Base-by-base conservation (phyloP, 2,329 filamentous ascomycete genomes). In the Diaporthe sp. region DNA sequence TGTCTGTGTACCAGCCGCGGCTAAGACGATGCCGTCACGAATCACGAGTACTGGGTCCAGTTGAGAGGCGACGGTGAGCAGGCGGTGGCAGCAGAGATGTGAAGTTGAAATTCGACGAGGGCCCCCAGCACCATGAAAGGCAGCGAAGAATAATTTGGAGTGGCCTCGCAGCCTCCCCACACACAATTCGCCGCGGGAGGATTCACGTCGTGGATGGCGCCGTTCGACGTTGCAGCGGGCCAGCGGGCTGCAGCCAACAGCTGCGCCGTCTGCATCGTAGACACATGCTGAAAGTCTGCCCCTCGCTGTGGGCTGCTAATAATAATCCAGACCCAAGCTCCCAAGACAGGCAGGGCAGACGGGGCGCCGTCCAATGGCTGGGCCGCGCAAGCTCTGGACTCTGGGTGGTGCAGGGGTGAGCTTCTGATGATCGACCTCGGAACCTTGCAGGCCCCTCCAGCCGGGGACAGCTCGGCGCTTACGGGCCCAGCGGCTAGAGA, bases 381-480 rank as follows among this genome's bases (percentile, higher is more conserved):
- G 15, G 22, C 25, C 58, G 42, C 58, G 9, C 38, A 30, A 9
- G 60, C 60, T 47, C 60, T 45, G 40, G 60, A 17, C 60, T 25
- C 61, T 69, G 50, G 60, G 50, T 33, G 54, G 25, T 72, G 55
- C 75, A 76, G 68, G 74, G 74, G 72, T 74, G 60, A 68, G 28
- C 40, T 60, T 40, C 40, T 67, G 25, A 42, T 58, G 55, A 52
- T 71, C 42, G 47, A 61, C 69, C 42, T 52, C 7, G 45, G 61
- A 67, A 52, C 61, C 61, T 42, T 67, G 61, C 45, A 67, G 30
- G 30, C 61, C 45, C 42, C 61, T 28, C 61, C n/a, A 38, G 61
- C 61, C 22, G 64, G 64, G 64, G 33, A 40, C 64, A 52, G 57
- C n/a, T 72, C 45, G 70, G 70, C 70, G 70, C 70, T 72, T 72